Base-by-base conservation (phyloP, 257 asterid species). In the Coffea eugenioides region DNA sequence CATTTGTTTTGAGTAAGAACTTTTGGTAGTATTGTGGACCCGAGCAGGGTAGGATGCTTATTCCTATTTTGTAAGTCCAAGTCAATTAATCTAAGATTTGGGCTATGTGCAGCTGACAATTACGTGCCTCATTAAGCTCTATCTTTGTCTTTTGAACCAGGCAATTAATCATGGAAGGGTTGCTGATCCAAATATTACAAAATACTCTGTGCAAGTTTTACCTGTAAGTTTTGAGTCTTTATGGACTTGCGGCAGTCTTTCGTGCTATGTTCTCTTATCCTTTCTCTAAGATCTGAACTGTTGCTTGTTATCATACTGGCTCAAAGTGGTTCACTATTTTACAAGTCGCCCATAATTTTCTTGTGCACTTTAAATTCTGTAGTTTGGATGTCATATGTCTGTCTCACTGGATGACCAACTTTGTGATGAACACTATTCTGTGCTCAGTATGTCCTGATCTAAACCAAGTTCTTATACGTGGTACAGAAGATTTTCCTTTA, bases 171-270 rank as follows among this genome's bases (percentile, higher is more conserved):
- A 88, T 73, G 97, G 90, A 77, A 90, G 81, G 83, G 88, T 71
- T 77, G 88, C 84, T 84, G 99, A 93, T 86, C 97, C 93, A 70
- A 95, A 86, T 87, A 81, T 84, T 79, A 92, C 93, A 72, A 93
- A 90, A 82, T 95, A 95, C 81, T 79, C 98, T 2, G 94, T 90
- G 71, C 89, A 86, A 87, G 94, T 95, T 80, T 85, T 95, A 83
- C 97, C 98, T 15, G 99, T 95, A 87, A 92, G 97, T 88, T 81
- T 64, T 70, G 76, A 75, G 67, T 39, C 59, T 81, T 18, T 23
- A 57, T n/a, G 20, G 23, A 20, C 8, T 70, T 8, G 20, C 27
- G 65, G 18, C 69, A 27, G 23, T 14, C 43, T 6, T 62, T 69
- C 9, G 15, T 67, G 71, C 46, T 67, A 27, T 67, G 18, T 31